A percentile compares a stretch with the other conserved stretches of the same genome.
Evolutionary conservation across 495 filamentous ascomycete species (phyloP).

Genomic region (Penicillium goetzii): DNA sequence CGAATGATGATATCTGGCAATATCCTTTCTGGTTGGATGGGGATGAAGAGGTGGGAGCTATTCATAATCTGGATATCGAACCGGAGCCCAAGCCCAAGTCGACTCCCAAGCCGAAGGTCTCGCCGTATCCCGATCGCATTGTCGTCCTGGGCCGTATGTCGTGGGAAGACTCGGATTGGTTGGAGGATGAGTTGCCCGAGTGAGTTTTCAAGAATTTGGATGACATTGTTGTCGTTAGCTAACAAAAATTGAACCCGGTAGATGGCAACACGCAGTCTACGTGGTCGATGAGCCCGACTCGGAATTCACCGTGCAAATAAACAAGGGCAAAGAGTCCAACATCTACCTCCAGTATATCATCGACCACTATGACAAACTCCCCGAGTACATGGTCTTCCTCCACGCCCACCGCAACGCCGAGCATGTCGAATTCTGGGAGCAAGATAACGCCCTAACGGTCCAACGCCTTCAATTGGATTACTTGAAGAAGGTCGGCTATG

Average conservation of each 20-base stretch:
- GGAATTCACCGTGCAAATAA: conserved; percentile 38
- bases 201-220: conserved; percentile 16
- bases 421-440: conserved; percentile 49
- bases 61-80: background rate
- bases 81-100: conserved; percentile 22
- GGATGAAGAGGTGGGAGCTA: background rate
- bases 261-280: conserved; percentile 59
- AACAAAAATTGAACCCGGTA: conserved; percentile 11
- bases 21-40: background rate
- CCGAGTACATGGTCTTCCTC: conserved; percentile 53
- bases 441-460: conserved; percentile 47
- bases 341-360: conserved; percentile 57
- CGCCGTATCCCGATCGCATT: conserved; percentile 34
- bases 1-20: conserved; percentile 11
- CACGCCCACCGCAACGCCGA: conserved; percentile 49
- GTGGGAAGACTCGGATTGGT: conserved; percentile 46
- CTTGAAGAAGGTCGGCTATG: conserved; percentile 50
- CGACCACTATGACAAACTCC: conserved; percentile 53
- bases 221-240: background rate
- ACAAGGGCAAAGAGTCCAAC: conserved; percentile 55
- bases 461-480: conserved; percentile 44
- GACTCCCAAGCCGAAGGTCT: conserved; percentile 23
- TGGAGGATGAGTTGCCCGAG: conserved; percentile 45
- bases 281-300: conserved; percentile 60
- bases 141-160: conserved; percentile 45